Conservation (phyloP, 1,284 basidiomycete species). For the Cutaneotrichosporon arboriforme region DNA sequence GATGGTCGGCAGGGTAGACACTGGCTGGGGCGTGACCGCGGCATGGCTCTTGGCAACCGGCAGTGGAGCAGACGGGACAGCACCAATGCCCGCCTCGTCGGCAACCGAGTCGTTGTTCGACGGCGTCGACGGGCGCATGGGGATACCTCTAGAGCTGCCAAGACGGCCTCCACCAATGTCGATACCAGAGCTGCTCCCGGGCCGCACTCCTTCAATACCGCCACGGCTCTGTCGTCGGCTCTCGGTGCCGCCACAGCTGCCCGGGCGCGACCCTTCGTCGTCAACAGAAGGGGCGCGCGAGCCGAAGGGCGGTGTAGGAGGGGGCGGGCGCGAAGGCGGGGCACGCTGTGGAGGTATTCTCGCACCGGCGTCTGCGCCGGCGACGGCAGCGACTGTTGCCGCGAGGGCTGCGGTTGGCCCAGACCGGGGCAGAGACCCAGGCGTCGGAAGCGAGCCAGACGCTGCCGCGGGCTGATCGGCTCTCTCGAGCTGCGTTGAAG, state of each 20-base stretch:
- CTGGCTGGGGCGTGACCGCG: neutral
- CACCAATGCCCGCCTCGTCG: slow-evolving; percentile 4
- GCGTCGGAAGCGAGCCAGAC: neutral
- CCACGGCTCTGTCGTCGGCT: no score
- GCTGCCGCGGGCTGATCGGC: neutral
- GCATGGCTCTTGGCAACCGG: neutral
- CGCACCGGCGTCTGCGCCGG: neutral
- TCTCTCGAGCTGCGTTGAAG: neutral
- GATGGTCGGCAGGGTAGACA: slow-evolving; percentile 4
- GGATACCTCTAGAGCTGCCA: no score
- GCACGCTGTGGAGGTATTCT: slow-evolving; percentile 10
- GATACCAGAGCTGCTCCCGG: no score
- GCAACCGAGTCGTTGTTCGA: slow-evolving; percentile 1
- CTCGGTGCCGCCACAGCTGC: no score
- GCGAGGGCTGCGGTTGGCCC: neutral
- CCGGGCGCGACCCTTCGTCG: neutral
- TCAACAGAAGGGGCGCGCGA: neutral
- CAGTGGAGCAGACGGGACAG: neutral
- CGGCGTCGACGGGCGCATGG: neutral
- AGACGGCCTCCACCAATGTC: no score
- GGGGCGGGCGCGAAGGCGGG: slow-evolving; percentile 11
- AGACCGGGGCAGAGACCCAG: neutral
- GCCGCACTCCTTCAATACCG: no score
- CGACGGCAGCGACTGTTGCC: neutral
- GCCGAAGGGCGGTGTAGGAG: slow-evolving; percentile 7